A percentile compares a stretch with the other conserved stretches of the same genome.
phyloP scores from a whole-genome alignment of 305 asterid species.

The Fraxinus angustifolia region DNA sequence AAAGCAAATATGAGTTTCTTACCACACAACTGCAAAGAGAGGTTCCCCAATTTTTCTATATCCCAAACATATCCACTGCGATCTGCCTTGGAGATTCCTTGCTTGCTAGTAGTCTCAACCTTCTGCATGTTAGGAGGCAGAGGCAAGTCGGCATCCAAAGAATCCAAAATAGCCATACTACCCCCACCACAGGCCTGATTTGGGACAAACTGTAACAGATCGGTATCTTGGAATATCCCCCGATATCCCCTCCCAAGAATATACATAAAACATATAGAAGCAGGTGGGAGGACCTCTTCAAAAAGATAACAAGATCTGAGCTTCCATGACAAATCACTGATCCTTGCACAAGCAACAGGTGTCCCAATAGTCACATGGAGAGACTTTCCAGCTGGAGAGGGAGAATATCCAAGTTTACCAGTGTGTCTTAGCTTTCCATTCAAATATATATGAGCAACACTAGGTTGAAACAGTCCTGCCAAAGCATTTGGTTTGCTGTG shows the following conservation, averaged over 20 bases:
- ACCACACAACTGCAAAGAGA: constrained; percentile 83
- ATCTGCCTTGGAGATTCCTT: constrained; percentile 70
- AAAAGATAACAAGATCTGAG: constrained; percentile 94
- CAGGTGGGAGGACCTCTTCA: constrained; percentile 97
- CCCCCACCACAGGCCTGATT: constrained; percentile 99
- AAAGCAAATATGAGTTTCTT: constrained; percentile 95
- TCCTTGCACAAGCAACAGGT: constrained; percentile 69
- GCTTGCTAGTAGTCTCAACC: constrained; percentile 68
- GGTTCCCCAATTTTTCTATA: constrained; percentile 76
- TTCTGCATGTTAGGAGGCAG: constrained; percentile 60
- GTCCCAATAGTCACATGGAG: constrained; percentile 95
- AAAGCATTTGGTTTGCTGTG: constrained; percentile 99
- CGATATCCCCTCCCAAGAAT: constrained; percentile 94
- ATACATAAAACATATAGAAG: constrained; percentile 94
- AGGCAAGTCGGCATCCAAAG: constrained; percentile 79
- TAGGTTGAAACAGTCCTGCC: constrained; percentile 98
- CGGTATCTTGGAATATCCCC: constrained; percentile 92
- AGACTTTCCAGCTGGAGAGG: constrained; percentile 90
- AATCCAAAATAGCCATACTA: constrained; percentile 96
- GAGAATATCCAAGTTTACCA: constrained; percentile 96
- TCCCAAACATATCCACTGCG: constrained; percentile 98
- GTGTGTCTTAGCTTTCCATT: constrained; percentile 92
- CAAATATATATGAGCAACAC: constrained; percentile 89
- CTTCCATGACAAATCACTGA: constrained; percentile 87
- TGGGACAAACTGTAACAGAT: constrained; percentile 87